Percentiles rank a stretch among this genome's conserved stretches.
Conservation (phyloP, 192 early-diverging fungal species). For the Gonapodya sp. region DNA sequence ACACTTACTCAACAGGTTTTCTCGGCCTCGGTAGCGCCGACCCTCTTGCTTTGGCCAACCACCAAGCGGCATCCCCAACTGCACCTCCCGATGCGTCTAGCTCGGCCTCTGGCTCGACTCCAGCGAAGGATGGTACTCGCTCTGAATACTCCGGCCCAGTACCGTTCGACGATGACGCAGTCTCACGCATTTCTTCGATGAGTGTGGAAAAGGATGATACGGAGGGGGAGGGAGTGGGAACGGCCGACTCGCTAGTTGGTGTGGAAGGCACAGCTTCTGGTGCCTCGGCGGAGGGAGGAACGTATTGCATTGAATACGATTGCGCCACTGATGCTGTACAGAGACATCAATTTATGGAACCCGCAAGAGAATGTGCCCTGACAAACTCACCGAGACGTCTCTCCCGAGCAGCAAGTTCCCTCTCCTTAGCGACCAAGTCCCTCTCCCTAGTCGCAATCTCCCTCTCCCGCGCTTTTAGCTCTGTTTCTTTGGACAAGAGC, state of each 20-base stretch:
- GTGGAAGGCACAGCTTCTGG: neutral
- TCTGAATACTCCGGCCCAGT: neutral
- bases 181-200: neutral
- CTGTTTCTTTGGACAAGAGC: neutral
- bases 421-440: neutral
- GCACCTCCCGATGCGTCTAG: neutral
- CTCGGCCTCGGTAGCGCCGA: neutral
- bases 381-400: neutral
- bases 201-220: neutral
- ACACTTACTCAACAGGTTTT: neutral
- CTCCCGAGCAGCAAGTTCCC: neutral
- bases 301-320: neutral
- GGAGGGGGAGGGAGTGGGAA: neutral
- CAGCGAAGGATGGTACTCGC: neutral
- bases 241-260: neutral
- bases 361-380: too few relatives aligned
- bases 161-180: neutral
- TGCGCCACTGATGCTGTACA: too few relatives aligned
- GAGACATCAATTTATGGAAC: too few relatives aligned
- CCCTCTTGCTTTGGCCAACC: neutral
- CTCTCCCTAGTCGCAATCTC: neutral
- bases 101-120: neutral
- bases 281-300: neutral
- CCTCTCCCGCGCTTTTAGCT: neutral
- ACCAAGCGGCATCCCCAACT: neutral